Evolutionary conservation across 306 rosid genomes (phyloP).

Genomic region (Fagus sylvatica): DNA sequence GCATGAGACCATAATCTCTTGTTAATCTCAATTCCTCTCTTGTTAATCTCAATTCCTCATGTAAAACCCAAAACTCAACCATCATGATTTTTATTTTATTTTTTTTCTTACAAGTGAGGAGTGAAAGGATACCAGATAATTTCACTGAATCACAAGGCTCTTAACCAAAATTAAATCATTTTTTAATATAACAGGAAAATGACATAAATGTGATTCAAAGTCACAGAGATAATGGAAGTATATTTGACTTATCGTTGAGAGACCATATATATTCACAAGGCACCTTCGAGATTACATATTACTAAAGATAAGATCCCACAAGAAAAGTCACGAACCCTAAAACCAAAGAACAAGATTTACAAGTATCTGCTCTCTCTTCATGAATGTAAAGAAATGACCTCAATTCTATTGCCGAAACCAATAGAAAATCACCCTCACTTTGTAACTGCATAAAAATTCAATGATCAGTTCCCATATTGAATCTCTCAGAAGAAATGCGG

Average conservation of each 20-base stretch:
- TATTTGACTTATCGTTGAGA: conserved; percentile 25
- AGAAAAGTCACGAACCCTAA: conserved; percentile 42
- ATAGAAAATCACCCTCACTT: conserved; percentile 37
- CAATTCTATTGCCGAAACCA: conserved; percentile 56
- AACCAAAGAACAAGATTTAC: conserved; percentile 58
- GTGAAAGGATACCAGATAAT: too few species aligned
- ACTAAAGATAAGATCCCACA: conserved; percentile 43
- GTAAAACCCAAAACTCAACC: not conserved
- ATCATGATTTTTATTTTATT: too few species aligned
- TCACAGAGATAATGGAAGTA: conserved; percentile 3
- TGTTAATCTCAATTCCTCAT: not conserved
- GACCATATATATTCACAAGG: conserved; percentile 60
- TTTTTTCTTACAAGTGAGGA: too few species aligned
- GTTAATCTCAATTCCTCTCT: not conserved
- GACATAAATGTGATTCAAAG: not conserved
- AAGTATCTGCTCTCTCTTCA: conserved; percentile 60
- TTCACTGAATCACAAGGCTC: too few species aligned
- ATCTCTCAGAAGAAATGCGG: conserved; percentile 25
- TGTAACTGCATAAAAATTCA: conserved; percentile 31
- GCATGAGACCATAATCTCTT: too few species aligned
- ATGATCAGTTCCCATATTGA: conserved; percentile 7
- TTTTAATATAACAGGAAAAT: not conserved
- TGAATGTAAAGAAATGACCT: conserved; percentile 52
- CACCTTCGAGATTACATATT: conserved; percentile 47
- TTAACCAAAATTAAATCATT: not conserved